A percentile compares a stretch with the other conserved stretches of the same genome.
These are phyloP conservation scores for Kuraishia floccosa DNA, from an alignment of 805 yeast species.

Conservation along the genomic window DNA sequence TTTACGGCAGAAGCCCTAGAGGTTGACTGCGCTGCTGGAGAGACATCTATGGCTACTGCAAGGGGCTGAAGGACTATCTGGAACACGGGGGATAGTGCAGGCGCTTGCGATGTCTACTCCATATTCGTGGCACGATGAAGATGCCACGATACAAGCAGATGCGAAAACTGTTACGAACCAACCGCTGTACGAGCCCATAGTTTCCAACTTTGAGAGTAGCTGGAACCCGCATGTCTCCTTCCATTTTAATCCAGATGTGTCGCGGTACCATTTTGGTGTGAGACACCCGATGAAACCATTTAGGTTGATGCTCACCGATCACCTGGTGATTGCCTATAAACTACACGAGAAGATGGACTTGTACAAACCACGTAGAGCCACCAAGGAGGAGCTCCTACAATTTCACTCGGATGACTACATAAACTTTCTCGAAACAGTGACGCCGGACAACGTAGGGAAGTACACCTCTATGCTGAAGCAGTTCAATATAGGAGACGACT, in stretches of 20 bases:
- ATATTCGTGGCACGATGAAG: too few species aligned
- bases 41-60: too few species aligned
- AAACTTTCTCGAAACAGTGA: slow-evolving; percentile 60
- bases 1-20: too few species aligned
- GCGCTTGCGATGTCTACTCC: too few species aligned
- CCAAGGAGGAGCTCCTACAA: slow-evolving; percentile 63
- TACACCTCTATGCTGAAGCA: slow-evolving; percentile 46
- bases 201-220: slow-evolving; percentile 22
- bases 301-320: slow-evolving; percentile 87
- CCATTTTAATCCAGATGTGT: slow-evolving; percentile 75
- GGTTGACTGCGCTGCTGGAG: too few species aligned
- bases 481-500: slow-evolving; percentile 89
- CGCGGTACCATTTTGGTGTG: slow-evolving; percentile 82
- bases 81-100: too few species aligned
- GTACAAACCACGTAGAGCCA: slow-evolving; percentile 74
- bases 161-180: slow-evolving; percentile 12
- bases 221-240: slow-evolving; percentile 63
- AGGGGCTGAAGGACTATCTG: too few species aligned
- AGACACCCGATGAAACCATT: slow-evolving; percentile 99
- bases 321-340: slow-evolving; percentile 74
- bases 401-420: slow-evolving; percentile 87
- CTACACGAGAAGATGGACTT: slow-evolving; percentile 85
- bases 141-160: slow-evolving; percentile 4
- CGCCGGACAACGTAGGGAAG: slow-evolving; percentile 62
- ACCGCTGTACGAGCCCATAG: slow-evolving; percentile 35